Base-by-base conservation (phyloP, 352 stramenopile genomes). In the Phytophthora uliginosa region DNA sequence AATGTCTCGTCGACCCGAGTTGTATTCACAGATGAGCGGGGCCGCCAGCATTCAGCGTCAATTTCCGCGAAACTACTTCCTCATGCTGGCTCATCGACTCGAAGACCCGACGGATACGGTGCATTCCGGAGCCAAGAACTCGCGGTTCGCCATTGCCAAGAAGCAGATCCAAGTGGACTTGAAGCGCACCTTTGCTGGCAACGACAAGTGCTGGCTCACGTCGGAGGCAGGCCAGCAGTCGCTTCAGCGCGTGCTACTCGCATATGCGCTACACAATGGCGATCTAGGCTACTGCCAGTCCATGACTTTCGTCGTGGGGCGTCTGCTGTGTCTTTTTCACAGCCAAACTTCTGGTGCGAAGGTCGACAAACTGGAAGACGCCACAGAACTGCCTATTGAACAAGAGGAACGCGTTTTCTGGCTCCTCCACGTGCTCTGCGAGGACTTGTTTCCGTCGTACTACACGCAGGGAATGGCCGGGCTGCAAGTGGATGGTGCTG, bases 231-330 rank as follows among this genome's bases (percentile, higher is more conserved):
- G 88, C 0, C 80, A 91, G 33, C 54, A 54, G 1, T 72, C 83
- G 24, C 73, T 97, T 34, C 78, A 85, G 52, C 76, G 89, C 7
- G 85, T 98, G 24, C 65, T 98, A 8, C 63, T 93, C 10, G 81
- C 90, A 13, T 97, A 95, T 56, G 90, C 92, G 0, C 48, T 96
- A 31, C 84, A 94, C 61, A 95, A 97, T 60, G 66, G 82, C 24
- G 61, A 59, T 22, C 76, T 98, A 7, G 92, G 92, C 15, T 98
- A 98, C 69, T 97, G 92, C 54, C 92, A 98, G 73, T 93, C 85
- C 20, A 97, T 98, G 90, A 98, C 93, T 45, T 97, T 97, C 59
- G 84, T 98, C 22, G 89, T 89, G 8, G 92, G 83, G 0, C 78
- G 92, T 17, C 50, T 97, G 36, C 61, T 97, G 40, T 94, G 86